Percentiles rank a stretch among this genome's conserved stretches.
Evolutionary conservation across 345 rosid genomes (phyloP).

Genomic region (Aquilaria sinensis): DNA sequence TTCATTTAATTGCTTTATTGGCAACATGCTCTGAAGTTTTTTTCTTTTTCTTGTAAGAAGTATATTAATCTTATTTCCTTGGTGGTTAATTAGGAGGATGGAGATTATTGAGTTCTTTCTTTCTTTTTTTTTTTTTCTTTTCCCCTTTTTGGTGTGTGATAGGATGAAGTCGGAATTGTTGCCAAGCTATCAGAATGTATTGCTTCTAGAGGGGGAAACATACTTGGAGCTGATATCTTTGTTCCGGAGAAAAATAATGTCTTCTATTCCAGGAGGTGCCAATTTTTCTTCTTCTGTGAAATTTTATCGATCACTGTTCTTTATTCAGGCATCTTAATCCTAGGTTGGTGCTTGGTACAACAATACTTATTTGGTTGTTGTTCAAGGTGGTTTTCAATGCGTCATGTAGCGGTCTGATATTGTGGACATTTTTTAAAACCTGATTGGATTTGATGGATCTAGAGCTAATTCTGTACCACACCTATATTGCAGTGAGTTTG

Average conservation of each 20-base stretch:
- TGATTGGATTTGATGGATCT: background rate
- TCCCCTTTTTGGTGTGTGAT: background rate
- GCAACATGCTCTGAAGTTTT: background rate
- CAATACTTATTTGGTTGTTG: no score
- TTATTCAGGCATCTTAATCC: no score
- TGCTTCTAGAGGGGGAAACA: constrained; percentile 91
- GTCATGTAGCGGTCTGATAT: background rate
- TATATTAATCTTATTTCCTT: background rate
- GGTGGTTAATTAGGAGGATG: background rate
- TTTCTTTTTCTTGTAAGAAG: background rate
- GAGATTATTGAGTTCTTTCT: constrained; percentile 2
- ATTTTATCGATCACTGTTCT: background rate
- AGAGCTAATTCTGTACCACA: constrained; percentile 4
- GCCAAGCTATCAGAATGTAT: constrained; percentile 89
- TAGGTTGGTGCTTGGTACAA: no score
- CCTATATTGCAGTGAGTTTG: constrained; percentile 50
- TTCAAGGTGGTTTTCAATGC: no score
- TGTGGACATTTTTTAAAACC: background rate
- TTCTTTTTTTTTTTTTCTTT: background rate
- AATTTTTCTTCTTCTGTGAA: background rate
- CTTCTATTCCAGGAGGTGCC: constrained; percentile 88
- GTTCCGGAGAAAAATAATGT: constrained; percentile 73
- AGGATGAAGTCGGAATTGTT: constrained; percentile 88
- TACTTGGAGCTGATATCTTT: constrained; percentile 84
- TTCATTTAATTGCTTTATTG: background rate